Percentiles rank a stretch among this genome's conserved stretches.
phyloP scores from a whole-genome alignment of 2,329 filamentous ascomycete species.

The Ceratocystis alfenasii region DNA sequence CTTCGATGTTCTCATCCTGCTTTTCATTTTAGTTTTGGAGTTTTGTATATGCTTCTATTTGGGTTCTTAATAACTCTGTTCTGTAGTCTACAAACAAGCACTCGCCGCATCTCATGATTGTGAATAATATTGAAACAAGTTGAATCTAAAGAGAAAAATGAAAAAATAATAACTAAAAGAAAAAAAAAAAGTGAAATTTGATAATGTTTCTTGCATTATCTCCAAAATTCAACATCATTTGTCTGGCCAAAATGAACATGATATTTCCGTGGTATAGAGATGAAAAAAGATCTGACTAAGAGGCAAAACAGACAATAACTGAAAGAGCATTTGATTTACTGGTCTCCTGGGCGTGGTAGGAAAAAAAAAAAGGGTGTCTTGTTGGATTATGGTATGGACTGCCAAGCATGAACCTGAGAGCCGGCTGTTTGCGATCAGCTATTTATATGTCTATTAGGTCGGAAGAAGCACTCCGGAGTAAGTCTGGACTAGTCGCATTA shows the following conservation, averaged over 20 bases:
- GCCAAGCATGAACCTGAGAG: background rate
- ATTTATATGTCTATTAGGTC: conserved; percentile 21
- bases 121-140: conserved; percentile 13
- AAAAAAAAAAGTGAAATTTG: conserved; percentile 30
- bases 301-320: background rate
- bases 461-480: conserved; percentile 15
- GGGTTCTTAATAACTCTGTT: background rate
- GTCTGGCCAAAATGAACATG: background rate
- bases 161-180: conserved; percentile 23
- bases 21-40: background rate
- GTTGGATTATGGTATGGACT: background rate
- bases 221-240: background rate
- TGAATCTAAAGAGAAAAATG: background rate
- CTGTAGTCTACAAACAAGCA: background rate
- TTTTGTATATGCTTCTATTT: conserved; percentile 1
- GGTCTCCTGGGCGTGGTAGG: background rate
- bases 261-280: conserved; percentile 8
- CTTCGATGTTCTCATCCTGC: background rate
- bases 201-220: conserved; percentile 23
- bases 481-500: background rate
- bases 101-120: background rate
- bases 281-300: conserved; percentile 3
- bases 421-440: background rate
- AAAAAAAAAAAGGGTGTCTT: too few species aligned
- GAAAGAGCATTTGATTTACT: background rate